phyloP scores from a whole-genome alignment of 257 asterid genomes.

The Nicotiana tabacum region DNA sequence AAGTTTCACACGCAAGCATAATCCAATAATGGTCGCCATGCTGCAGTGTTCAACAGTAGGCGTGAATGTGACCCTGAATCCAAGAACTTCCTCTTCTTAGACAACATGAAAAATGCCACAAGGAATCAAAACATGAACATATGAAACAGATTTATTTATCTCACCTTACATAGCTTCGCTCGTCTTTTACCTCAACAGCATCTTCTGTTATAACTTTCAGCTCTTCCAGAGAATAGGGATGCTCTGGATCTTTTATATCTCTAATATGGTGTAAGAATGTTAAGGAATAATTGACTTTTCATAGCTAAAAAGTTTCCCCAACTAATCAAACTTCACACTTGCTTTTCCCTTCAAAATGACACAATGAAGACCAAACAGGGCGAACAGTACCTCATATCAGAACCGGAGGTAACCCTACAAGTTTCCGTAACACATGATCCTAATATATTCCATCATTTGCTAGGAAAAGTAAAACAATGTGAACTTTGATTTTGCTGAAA shows the following conservation, averaged over 20 bases:
- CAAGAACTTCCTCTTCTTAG: not conserved
- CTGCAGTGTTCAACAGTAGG: conserved; percentile 98
- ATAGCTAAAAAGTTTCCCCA: not conserved
- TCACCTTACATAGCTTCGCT: conserved; percentile 65
- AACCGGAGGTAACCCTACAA: not conserved
- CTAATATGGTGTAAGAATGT: conserved; percentile 76
- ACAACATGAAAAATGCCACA: not conserved
- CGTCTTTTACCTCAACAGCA: conserved; percentile 78
- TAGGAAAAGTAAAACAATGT: not conserved
- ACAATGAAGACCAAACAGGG: not conserved
- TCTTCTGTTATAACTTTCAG: conserved; percentile 88
- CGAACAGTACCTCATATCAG: not conserved
- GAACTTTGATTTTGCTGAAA: not conserved
- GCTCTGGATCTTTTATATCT: conserved; percentile 98
- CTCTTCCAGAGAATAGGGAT: conserved; percentile 90
- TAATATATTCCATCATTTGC: not conserved
- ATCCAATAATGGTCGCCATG: conserved; percentile 84
- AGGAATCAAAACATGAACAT: not conserved
- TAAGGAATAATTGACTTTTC: conserved; percentile 41
- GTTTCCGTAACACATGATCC: not conserved
- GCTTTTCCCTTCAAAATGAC: not conserved
- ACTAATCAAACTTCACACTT: not conserved
- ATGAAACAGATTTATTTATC: not conserved
- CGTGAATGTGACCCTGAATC: conserved; percentile 78
- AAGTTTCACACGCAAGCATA: conserved; percentile 92